Base-by-base conservation (phyloP, 306 rosid genomes). In the Inga leiocalycina region DNA sequence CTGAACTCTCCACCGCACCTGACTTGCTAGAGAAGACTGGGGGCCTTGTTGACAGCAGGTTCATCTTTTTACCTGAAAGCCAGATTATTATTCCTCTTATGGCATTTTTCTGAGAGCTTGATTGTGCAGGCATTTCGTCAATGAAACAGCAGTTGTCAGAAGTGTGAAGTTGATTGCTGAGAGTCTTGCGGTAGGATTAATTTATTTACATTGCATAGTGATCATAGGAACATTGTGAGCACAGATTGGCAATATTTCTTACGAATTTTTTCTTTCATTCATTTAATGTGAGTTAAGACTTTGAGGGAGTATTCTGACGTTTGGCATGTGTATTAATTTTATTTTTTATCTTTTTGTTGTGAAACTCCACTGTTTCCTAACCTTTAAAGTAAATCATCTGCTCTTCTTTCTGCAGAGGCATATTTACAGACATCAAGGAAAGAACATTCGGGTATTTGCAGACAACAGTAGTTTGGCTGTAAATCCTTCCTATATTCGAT, bases 81-180 rank as follows among this genome's bases (percentile, higher is more conserved):
- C 75, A 16, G 44, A 73, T 22, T 64, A 75, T 85, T 57, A 59
- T 82, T 81, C 5, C 66, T 78, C 82, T 20, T 59, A 30, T 57
- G 44, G 70, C 73, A 77, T 54, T 87, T 80, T 84, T 75, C 90
- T 88, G 83, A 89, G 76, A 84, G 71, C 52, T 87, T 82, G 16
- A 37, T 88, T 85, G 76, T 91, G 78, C 97, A 97, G 99, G 88
- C 87, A 61, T 81, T 87, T 91, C 62, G 90, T 91, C 37, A 85
- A 90, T 80, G 97, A 94, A 86, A 86, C 80, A 19, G 91, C 97
- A 62, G 78, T 94, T 80, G 79, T 89, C 84, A 94, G 90, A 83
- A 90, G 98, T 88, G 93, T 94, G 86, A 97, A 92, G 88, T 85
- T 97, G 83, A 89, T 97, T 85, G 97, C 98, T 5, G 99, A 94